Evolutionary conservation across 2,329 filamentous ascomycete genomes (phyloP).

Genomic region (Thermoascus crustaceus): DNA sequence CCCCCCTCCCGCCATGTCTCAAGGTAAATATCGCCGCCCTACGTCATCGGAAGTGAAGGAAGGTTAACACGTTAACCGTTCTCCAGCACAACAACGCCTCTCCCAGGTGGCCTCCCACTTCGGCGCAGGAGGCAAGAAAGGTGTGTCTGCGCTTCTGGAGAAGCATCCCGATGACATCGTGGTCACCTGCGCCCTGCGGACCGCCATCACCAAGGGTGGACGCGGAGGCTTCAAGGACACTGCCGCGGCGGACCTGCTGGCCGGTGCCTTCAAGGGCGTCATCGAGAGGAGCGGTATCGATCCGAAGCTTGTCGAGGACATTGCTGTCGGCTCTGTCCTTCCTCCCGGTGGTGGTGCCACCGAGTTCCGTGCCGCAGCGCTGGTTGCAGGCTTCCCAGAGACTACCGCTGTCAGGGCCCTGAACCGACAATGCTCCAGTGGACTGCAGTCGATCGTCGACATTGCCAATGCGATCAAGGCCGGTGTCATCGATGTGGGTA

Average conservation of each 20-base stretch:
- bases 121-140: slow-evolving; percentile 30
- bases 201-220: slow-evolving; percentile 84
- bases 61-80: slow-evolving; percentile 3
- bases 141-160: slow-evolving; percentile 27
- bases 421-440: slow-evolving; percentile 91
- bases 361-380: slow-evolving; percentile 85
- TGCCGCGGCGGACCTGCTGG: slow-evolving; percentile 72
- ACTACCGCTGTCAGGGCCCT: slow-evolving; percentile 74
- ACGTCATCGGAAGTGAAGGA: slow-evolving; percentile 5
- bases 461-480: slow-evolving; percentile 84
- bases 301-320: slow-evolving; percentile 79
- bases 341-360: slow-evolving; percentile 90
- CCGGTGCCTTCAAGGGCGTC: slow-evolving; percentile 71
- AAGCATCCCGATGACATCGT: slow-evolving; percentile 65
- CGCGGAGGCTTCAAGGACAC: slow-evolving; percentile 97
- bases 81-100: slow-evolving; percentile 50
- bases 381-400: slow-evolving; percentile 86
- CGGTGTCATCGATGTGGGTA: slow-evolving; percentile 91
- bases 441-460: slow-evolving; percentile 86
- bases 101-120: slow-evolving; percentile 52
- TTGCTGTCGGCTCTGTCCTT: slow-evolving; percentile 84
- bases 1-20: slow-evolving; percentile 38
- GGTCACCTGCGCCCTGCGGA: slow-evolving; percentile 84
- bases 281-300: slow-evolving; percentile 83
- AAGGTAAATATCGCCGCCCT: slow-evolving; percentile 23